phyloP scores from a whole-genome alignment of 139 green algal species.

The Tetraselmis chui region DNA sequence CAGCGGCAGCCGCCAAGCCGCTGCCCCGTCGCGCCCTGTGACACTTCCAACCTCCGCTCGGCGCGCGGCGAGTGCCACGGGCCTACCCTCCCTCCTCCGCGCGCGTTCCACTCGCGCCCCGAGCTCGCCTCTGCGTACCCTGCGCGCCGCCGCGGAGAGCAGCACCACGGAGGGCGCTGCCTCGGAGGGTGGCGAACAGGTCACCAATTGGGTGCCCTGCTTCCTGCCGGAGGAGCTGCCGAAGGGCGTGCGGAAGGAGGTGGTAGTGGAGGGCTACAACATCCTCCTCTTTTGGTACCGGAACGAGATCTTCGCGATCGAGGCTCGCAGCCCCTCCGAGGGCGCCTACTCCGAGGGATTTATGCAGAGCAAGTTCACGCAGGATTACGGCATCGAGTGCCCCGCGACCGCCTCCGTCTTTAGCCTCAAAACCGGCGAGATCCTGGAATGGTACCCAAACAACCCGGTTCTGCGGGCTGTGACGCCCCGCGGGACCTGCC shows the following conservation, averaged over 20 bases:
- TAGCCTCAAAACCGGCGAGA: conserved; percentile 83
- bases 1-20: too few species aligned
- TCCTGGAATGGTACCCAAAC: conserved; percentile 86
- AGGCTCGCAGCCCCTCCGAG: conserved; percentile 82
- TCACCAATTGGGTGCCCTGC: conserved; percentile 70
- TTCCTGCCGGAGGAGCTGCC: conserved; percentile 73
- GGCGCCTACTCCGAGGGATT: conserved; percentile 95
- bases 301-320: conserved; percentile 87
- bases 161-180: not conserved
- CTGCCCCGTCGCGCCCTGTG: too few species aligned
- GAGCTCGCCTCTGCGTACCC: not conserved
- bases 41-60: too few species aligned
- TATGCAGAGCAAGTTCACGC: conserved; percentile 87
- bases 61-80: too few species aligned
- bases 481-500: conserved; percentile 64
- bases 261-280: conserved; percentile 63
- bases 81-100: not conserved
- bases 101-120: too few species aligned
- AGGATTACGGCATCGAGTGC: conserved; percentile 89
- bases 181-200: too few species aligned
- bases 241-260: conserved; percentile 81
- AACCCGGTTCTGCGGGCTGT: conserved; percentile 80
- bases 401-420: conserved; percentile 82
- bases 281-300: conserved; percentile 98
- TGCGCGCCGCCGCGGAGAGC: not conserved